Base-by-base conservation (phyloP, 768 basidiomycete genomes). In the Boletellus ananas region DNA sequence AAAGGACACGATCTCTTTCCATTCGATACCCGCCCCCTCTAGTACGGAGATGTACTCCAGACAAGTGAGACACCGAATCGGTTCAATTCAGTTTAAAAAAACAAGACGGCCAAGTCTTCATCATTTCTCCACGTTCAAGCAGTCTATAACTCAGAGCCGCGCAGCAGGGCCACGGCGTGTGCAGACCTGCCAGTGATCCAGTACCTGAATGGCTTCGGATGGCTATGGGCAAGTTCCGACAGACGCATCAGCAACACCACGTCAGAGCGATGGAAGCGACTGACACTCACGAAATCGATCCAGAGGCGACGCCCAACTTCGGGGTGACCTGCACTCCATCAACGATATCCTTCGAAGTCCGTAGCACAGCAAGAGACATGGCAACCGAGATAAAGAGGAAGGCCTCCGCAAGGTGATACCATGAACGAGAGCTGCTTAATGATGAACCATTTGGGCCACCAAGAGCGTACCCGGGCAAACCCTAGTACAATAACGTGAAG, bases 321-420 rank as follows among this genome's bases (percentile, higher is more conserved):
- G 79, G 79, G 0, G 70, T 67, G 33, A 79, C 64, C 21, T 73
- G 69, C 0, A 70, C 58, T 0, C 76, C 77, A 17, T 74, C 65
- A 35, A 71, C 69, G 1, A 74, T 52, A 0, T 61, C 68, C 46
- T 74, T 76, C 8, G 65, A 64, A n/a, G 81, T 69, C 4, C 74
- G 54, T 48, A 81, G 73, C 5, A 71, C 68, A 0, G 78, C 72
- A n/a, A 81, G 72, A 11, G 75, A 73, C 51, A 58, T 70, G 4
- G 70, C 65, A 3, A 50, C 42, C 8, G 49, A 40, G 20, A 63
- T 53, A 52, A 60, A 74, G 12, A 73, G 42, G 6, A 56, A 43
- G 1, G 59, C 51, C 39, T 70, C 62, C 0, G 61, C 70, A 18
- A 73, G 55, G 40, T 61, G 60, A 20, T 33, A 39, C 20, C 70